Percentiles rank a stretch among this genome's conserved stretches.
These are phyloP conservation scores for Fusarium equiseti DNA, from an alignment of 2,329 filamentous ascomycete species.

Conservation along the genomic window DNA sequence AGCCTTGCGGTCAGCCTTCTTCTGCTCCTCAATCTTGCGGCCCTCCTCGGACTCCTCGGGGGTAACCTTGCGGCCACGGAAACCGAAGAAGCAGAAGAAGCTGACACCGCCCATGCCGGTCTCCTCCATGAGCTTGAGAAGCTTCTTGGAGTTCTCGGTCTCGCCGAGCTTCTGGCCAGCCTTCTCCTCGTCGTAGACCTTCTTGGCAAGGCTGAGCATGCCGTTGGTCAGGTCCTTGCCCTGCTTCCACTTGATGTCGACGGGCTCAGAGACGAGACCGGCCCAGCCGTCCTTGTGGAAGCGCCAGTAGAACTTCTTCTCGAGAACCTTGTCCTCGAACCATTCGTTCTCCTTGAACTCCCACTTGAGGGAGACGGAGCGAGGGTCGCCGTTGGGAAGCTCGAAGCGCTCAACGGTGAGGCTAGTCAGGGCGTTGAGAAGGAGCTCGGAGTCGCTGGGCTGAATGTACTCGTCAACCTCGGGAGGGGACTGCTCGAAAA, in stretches of 20 bases:
- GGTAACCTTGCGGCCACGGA: slow-evolving; percentile 75
- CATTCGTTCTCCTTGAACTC: slow-evolving; percentile 85
- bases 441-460: slow-evolving; percentile 79
- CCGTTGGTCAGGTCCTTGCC: slow-evolving; percentile 86
- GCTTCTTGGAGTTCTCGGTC: slow-evolving; percentile 62
- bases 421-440: slow-evolving; percentile 75
- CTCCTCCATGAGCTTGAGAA: slow-evolving; percentile 68
- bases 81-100: slow-evolving; percentile 94
- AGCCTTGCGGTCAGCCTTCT: slow-evolving; percentile 61
- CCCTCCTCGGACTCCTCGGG: slow-evolving; percentile 78
- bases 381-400: slow-evolving; percentile 80
- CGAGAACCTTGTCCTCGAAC: slow-evolving; percentile 81
- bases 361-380: slow-evolving; percentile 81
- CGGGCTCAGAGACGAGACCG: slow-evolving; percentile 88
- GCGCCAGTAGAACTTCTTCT: slow-evolving; percentile 94
- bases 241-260: slow-evolving; percentile 85
- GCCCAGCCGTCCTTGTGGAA: slow-evolving; percentile 75
- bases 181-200: slow-evolving; percentile 72
- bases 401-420: slow-evolving; percentile 86
- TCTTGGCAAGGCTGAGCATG: slow-evolving; percentile 78
- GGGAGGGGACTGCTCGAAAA: slow-evolving; percentile 86
- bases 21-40: slow-evolving; percentile 69
- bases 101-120: slow-evolving; percentile 74
- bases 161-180: slow-evolving; percentile 57
- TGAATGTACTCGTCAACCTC: slow-evolving; percentile 92